Percentiles rank a stretch among this genome's conserved stretches.
Conservation (phyloP, 805 yeast species). For the Nakazawaea holstii region DNA sequence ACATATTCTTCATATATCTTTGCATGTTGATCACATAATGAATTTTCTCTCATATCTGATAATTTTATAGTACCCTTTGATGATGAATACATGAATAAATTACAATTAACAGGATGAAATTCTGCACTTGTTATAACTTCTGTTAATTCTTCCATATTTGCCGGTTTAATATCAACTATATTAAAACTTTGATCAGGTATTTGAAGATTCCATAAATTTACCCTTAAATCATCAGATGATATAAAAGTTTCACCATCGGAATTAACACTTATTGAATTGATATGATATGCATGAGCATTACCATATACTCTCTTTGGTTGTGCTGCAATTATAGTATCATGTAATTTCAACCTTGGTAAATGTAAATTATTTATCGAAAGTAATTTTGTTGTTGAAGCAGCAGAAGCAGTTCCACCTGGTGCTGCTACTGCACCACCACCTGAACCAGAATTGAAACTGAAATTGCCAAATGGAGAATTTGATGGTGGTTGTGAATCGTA, state of each 20-base stretch:
- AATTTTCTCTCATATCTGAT: constrained; percentile 94
- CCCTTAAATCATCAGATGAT: constrained; percentile 88
- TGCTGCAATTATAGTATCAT: constrained; percentile 93
- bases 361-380: constrained; percentile 44
- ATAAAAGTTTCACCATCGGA: constrained; percentile 95
- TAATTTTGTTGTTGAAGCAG: constrained; percentile 11
- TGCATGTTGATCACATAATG: constrained; percentile 87
- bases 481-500: constrained; percentile 19
- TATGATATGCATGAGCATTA: constrained; percentile 97
- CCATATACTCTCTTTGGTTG: constrained; percentile 88
- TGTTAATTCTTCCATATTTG: constrained; percentile 97
- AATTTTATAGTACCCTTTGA: constrained; percentile 94
- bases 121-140: constrained; percentile 97
- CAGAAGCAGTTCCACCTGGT: neutral
- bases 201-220: constrained; percentile 92
- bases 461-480: constrained; percentile 1
- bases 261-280: constrained; percentile 90
- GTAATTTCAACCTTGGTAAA: constrained; percentile 85
- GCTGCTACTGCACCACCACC: neutral
- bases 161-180: constrained; percentile 96
- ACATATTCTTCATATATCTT: constrained; percentile 86
- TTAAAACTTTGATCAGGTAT: constrained; percentile 94
- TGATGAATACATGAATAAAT: constrained; percentile 89
- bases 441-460: neutral
- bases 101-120: constrained; percentile 91